phyloP scores from a whole-genome alignment of 345 rosid species.

The Dipteronia sinensis region DNA sequence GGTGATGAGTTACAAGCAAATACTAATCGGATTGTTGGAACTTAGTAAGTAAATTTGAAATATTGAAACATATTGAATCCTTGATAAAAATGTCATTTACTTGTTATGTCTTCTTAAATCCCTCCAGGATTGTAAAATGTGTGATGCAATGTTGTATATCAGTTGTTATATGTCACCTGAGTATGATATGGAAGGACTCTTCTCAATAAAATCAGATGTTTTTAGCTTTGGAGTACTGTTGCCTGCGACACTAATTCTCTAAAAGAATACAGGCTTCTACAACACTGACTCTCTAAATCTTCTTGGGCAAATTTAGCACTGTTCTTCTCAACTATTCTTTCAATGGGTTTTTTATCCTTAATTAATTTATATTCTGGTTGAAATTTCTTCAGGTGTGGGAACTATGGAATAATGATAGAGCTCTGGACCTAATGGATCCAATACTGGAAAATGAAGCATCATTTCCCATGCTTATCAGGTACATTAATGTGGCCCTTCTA shows the following conservation, averaged over 20 bases:
- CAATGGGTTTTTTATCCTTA: not conserved
- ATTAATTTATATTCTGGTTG: not conserved
- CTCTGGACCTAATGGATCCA: constrained; percentile 3
- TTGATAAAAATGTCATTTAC: too few relatives aligned
- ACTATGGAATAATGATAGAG: constrained; percentile 23
- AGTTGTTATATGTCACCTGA: constrained; percentile 53
- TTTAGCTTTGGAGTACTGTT: constrained; percentile 12
- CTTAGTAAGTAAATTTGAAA: constrained; percentile 16
- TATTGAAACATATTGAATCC: not conserved
- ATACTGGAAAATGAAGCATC: not conserved
- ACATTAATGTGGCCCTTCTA: constrained; percentile 14
- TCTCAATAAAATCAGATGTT: constrained; percentile 17
- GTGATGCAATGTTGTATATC: not conserved
- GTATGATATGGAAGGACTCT: constrained; percentile 13
- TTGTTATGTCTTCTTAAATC: not conserved
- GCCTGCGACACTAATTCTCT: constrained; percentile 48
- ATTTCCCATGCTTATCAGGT: not conserved
- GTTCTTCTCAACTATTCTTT: not conserved
- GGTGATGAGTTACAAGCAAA: constrained; percentile 5
- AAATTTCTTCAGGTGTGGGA: constrained; percentile 33
- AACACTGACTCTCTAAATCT: constrained; percentile 30
- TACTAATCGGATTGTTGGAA: constrained; percentile 15
- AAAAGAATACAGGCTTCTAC: constrained; percentile 49
- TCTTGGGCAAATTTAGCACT: constrained; percentile 14
- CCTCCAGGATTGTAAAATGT: not conserved